Percentiles rank a stretch among this genome's conserved stretches.
phyloP scores from a whole-genome alignment of 2,329 filamentous ascomycete genomes.

The Mycocentrospora acerina region DNA sequence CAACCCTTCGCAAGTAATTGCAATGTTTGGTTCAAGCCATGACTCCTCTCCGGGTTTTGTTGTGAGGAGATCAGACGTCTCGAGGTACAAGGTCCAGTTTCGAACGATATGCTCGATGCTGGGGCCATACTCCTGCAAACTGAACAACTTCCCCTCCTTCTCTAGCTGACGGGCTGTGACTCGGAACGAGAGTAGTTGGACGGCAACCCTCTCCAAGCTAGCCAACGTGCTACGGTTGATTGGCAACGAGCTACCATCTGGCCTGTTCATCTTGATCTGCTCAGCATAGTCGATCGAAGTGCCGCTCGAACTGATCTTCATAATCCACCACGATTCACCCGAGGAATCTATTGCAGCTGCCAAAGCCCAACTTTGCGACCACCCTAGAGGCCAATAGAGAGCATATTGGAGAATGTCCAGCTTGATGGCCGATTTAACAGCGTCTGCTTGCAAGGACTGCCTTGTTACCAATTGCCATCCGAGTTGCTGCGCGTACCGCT shows the following conservation, averaged over 20 bases:
- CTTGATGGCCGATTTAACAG: slow-evolving; percentile 62
- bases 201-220: slow-evolving; percentile 43
- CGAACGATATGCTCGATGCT: slow-evolving; percentile 12
- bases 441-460: slow-evolving; percentile 47
- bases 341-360: slow-evolving; percentile 52
- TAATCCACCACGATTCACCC: slow-evolving; percentile 43
- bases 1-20: slow-evolving; percentile 36
- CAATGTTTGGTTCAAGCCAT: slow-evolving; percentile 33
- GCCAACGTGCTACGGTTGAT: slow-evolving; percentile 31
- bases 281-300: slow-evolving; percentile 31
- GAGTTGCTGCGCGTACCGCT: slow-evolving; percentile 59
- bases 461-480: slow-evolving; percentile 61
- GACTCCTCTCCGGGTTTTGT: slow-evolving; percentile 20
- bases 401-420: slow-evolving; percentile 61
- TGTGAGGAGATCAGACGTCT: slow-evolving; percentile 29
- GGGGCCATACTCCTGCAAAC: slow-evolving; percentile 19
- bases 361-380: slow-evolving; percentile 72
- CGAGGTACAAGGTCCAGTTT: slow-evolving; percentile 32
- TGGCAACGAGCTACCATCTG: slow-evolving; percentile 16
- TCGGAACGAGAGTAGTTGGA: slow-evolving; percentile 35
- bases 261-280: slow-evolving; percentile 27
- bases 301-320: slow-evolving; percentile 28
- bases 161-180: slow-evolving; percentile 29
- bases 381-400: slow-evolving; percentile 72
- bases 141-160: slow-evolving; percentile 23